Base-by-base conservation (phyloP, 768 basidiomycete species). In the Serpula lacrymans region DNA sequence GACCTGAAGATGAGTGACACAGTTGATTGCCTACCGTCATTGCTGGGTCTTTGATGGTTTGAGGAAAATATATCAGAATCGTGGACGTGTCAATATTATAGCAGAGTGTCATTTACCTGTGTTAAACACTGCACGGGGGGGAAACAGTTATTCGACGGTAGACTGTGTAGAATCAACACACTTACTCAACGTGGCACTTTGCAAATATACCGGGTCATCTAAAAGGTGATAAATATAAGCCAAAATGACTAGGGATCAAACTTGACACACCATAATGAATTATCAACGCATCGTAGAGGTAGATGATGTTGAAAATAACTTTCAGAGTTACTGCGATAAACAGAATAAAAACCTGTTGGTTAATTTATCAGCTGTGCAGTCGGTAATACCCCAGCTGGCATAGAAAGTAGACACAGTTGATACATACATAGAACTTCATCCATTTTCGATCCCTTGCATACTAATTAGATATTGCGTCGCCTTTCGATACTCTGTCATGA, bases 281-380 rank as follows among this genome's bases (percentile, higher is more conserved):
- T 23, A 76, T 68, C 16, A 75, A 57, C 1, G 70, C 62, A 9
- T 65, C 51, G 44, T 75, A 76, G 8, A 75, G 46, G 47, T 74
- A 75, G 2, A 65, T 41, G 18, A 68, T 57, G 26, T 70, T 64
- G 51, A 74, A 75, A 2, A 63, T 51, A 6, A 67, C 60, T 43
- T 74, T 73, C 25, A 68, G 45, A 1, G 71, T 72, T 50, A 75
- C 74, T 23, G 65, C 68, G 3, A 71, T 13, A 42, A 74, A 64
- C 3, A 75, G 57, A 8, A 65, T 26, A 26, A 49, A 44, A 30
- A 72, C 68, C 68, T 74, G 31, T 32, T 28, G 6, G 20, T 16
- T n/a, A 28, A 8, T 9, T 11, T 22, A 12, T 26, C 11, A 24
- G 27, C 9, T 18, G n/a, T n/a, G n/a, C n/a, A n/a, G n/a, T n/a